Evolutionary conservation across 2,329 filamentous ascomycete genomes (phyloP).

Genomic region (Sclerotinia trifoliorum): DNA sequence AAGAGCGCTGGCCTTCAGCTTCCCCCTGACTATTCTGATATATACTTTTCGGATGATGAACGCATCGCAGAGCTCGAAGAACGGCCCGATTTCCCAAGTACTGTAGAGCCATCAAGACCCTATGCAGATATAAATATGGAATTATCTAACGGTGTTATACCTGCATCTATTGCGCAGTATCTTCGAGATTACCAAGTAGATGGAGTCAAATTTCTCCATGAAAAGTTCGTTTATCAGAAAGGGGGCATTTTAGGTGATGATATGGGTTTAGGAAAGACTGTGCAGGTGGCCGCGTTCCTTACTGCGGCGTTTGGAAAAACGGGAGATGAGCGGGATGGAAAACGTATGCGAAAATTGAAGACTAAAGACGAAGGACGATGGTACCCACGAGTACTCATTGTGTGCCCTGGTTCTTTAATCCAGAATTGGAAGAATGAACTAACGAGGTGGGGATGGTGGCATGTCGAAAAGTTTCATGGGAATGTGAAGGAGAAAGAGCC

Average conservation of each 20-base stretch:
- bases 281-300: conserved; percentile 91
- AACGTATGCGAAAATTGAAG: conserved; percentile 84
- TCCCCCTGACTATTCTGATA: conserved; percentile 72
- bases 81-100: conserved; percentile 64
- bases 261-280: conserved; percentile 95
- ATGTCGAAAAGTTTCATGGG: conserved; percentile 79
- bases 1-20: conserved; percentile 69
- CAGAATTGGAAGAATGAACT: conserved; percentile 90
- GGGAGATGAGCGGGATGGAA: conserved; percentile 79
- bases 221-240: conserved; percentile 85
- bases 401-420: conserved; percentile 86
- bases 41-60: conserved; percentile 74
- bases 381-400: conserved; percentile 82
- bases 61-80: conserved; percentile 60
- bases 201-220: conserved; percentile 81
- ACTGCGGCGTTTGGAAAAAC: conserved; percentile 93
- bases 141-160: conserved; percentile 77
- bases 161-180: conserved; percentile 86
- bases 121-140: conserved; percentile 75
- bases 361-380: conserved; percentile 57
- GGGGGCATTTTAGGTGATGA: conserved; percentile 81
- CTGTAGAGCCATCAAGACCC: conserved; percentile 62
- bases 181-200: conserved; percentile 87
- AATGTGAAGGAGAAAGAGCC: conserved; percentile 64
- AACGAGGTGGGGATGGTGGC: conserved; percentile 93